Conservation (phyloP, 2,329 filamentous ascomycete species). For the Cercospora beticola region DNA sequence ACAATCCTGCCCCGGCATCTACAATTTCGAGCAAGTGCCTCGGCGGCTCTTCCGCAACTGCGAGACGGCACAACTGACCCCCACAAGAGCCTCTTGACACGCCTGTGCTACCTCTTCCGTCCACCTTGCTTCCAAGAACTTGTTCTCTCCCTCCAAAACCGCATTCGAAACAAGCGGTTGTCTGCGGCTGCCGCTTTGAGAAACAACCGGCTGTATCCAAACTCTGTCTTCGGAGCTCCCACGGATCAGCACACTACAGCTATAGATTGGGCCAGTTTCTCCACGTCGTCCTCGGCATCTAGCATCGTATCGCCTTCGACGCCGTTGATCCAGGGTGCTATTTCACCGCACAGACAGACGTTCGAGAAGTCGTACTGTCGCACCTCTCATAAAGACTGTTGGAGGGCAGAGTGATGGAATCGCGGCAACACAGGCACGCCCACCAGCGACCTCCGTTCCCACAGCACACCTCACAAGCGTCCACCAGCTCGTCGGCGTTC, state of each 20-base stretch:
- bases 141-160: neutral
- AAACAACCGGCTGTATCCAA: neutral
- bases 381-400: neutral
- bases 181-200: neutral
- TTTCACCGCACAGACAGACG: neutral
- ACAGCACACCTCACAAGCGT: conserved; percentile 31
- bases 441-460: conserved; percentile 38
- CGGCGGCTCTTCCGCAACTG: neutral
- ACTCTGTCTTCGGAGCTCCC: neutral
- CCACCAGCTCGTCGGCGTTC: conserved; percentile 38
- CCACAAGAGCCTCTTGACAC: neutral
- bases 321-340: neutral
- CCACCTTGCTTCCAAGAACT: neutral
- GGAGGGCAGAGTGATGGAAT: conserved; percentile 20
- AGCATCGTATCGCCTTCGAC: neutral
- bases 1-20: neutral
- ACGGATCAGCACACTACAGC: neutral
- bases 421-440: conserved; percentile 33
- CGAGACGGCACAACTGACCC: neutral
- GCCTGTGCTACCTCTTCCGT: neutral
- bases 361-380: neutral
- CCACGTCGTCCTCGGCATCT: neutral
- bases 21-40: neutral
- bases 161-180: neutral
- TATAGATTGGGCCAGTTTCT: neutral